Conservation (phyloP, 2,329 filamentous ascomycete genomes). For the Curvularia eragrostidis region DNA sequence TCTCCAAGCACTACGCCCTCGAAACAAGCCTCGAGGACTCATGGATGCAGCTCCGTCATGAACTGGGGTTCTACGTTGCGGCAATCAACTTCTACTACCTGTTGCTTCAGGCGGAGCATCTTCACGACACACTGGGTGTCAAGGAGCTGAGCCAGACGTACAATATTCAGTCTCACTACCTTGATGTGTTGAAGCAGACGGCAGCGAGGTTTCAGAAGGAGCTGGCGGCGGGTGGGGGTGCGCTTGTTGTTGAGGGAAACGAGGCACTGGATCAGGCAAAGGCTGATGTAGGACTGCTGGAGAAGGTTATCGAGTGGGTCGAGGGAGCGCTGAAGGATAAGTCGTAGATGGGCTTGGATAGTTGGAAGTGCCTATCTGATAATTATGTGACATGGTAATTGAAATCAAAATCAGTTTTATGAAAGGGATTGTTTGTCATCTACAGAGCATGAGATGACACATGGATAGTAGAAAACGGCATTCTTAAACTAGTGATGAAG, state of each 20-base stretch:
- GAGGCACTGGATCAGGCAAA: constrained; percentile 44
- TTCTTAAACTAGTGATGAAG: neutral
- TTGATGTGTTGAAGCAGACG: constrained; percentile 52
- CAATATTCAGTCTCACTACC: constrained; percentile 52
- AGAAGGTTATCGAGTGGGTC: constrained; percentile 45
- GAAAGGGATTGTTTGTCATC: no score
- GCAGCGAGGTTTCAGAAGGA: constrained; percentile 47
- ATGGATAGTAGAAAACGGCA: neutral
- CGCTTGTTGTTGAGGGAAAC: constrained; percentile 48
- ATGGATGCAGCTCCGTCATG: constrained; percentile 58
- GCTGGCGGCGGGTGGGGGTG: constrained; percentile 44
- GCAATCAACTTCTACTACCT: constrained; percentile 66
- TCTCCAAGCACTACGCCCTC: constrained; percentile 50
- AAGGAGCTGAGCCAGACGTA: constrained; percentile 50
- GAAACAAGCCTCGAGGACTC: constrained; percentile 34
- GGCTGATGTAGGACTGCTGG: constrained; percentile 44
- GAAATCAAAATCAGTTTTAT: neutral
- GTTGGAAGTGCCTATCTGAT: neutral
- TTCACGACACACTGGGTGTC: constrained; percentile 58
- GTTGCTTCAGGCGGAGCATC: constrained; percentile 57
- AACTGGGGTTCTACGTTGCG: constrained; percentile 62
- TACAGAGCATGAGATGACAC: neutral
- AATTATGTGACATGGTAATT: neutral
- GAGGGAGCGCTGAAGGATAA: constrained; percentile 26
- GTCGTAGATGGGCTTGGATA: constrained; percentile 6